Evolutionary conservation across 108 stramenopile genomes (phyloP), one percentile per base, ranked within the genome.

Genomic region (Phaeodactylum tricornutum): DNA sequence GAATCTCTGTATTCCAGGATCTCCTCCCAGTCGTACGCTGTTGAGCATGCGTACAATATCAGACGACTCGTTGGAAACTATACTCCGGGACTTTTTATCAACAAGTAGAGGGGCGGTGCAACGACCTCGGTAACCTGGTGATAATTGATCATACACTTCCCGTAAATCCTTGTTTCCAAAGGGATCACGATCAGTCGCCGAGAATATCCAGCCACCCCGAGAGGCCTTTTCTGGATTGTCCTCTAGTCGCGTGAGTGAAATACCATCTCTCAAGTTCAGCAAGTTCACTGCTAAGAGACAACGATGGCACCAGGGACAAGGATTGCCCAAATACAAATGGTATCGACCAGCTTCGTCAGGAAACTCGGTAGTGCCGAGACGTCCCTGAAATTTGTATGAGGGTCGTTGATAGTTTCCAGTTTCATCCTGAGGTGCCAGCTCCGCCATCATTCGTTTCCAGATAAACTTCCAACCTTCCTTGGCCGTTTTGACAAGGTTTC

Each of bases 251-350:
- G 84, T 85, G 7, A 78, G 52, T 4, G 64, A 50, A 14, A 84
- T 47, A 25, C 47, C 69, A n/a, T n/a, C n/a, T n/a, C n/a, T n/a
- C n/a, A n/a, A n/a, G n/a, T n/a, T n/a, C 43, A 72, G 59, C 12
- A 76, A 48, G 26, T 63, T 70, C 30, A 75, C 61, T 17, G 70
- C 69, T 44, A 77, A 67, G 29, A 36, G 58, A 4, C 71, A 59
- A 32, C 87, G 59, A 77, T 92, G 56, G 51, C 79, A 92, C 86
- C 85, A 58, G 53, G 96, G 93, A 67, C 96, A 95, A 6, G 91
- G 86, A 64, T 93, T 89, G 5, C 91, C 93, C 24, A 95, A 59
- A 42, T 95, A 93, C 12, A 96, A 35, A 60, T 90, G 87, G 74
- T 96, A 96, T 23, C 79, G 58, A 1, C 69, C 72, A 15, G 46